phyloP scores from a whole-genome alignment of 2,329 filamentous ascomycete genomes.

The Aspergillus pseudoglaucus region DNA sequence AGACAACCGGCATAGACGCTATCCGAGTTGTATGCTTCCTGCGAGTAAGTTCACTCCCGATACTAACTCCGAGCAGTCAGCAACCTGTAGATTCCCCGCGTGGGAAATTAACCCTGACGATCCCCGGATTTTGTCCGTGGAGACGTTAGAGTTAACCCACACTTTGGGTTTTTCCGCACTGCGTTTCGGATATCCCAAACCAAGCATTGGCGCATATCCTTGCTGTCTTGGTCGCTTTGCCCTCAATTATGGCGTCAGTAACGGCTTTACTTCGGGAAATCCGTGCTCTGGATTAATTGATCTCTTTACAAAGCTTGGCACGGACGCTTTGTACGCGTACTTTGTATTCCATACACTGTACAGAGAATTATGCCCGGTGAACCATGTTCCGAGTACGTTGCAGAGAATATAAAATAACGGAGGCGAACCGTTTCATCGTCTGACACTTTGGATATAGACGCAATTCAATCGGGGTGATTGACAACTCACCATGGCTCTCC shows the following conservation, averaged over 20 bases:
- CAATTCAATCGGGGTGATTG: background rate
- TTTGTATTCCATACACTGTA: no score
- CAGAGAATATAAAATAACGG: no score
- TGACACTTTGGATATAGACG: background rate
- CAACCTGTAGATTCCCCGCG: slow-evolving; percentile 2
- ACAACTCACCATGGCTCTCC: slow-evolving; percentile 6
- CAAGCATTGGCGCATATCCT: background rate
- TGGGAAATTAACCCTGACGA: slow-evolving; percentile 4
- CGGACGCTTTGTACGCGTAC: no score
- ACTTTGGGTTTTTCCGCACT: background rate
- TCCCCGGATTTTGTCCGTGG: slow-evolving; percentile 2
- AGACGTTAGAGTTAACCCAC: background rate
- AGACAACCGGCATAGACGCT: background rate
- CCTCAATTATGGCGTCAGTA: no score
- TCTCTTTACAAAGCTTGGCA: no score
- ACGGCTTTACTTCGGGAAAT: no score
- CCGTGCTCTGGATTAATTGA: no score
- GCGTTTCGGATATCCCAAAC: background rate
- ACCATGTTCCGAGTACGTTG: no score
- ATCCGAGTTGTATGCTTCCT: background rate
- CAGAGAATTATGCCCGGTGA: no score
- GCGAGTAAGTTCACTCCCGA: background rate
- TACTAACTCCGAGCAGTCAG: background rate
- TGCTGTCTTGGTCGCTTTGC: no score
- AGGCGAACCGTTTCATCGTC: no score